phyloP scores from a whole-genome alignment of 768 basidiomycete genomes.

The Mrakia frigida region DNA sequence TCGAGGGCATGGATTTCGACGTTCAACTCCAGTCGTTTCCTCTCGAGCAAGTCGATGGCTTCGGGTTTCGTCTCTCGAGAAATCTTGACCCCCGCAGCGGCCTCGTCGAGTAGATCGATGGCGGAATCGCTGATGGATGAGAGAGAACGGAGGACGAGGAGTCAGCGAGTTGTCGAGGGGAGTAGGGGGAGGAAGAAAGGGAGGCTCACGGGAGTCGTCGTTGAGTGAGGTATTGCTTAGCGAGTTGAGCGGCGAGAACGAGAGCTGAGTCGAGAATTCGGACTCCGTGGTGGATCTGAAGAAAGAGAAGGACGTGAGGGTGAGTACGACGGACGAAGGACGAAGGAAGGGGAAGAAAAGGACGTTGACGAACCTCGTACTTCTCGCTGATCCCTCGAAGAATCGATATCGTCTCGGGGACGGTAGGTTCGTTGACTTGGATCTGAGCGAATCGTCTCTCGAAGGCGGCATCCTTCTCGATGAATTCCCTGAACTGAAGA shows the following conservation, averaged over 20 bases:
- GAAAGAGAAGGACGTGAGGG: background rate
- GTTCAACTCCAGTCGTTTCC: slow-evolving; percentile 81
- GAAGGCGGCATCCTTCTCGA: slow-evolving; percentile 78
- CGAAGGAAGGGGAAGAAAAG: background rate
- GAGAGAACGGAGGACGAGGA: no score
- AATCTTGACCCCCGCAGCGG: slow-evolving; percentile 75
- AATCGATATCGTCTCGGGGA: slow-evolving; percentile 85
- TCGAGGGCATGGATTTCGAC: slow-evolving; percentile 92
- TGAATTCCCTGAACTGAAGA: slow-evolving; percentile 51
- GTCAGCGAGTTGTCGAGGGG: no score
- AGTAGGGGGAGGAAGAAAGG: no score
- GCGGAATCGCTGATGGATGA: no score
- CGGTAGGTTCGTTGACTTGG: slow-evolving; percentile 81
- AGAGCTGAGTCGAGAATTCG: slow-evolving; percentile 81
- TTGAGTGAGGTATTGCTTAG: slow-evolving; percentile 84
- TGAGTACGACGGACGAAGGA: background rate
- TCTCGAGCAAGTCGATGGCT: slow-evolving; percentile 82
- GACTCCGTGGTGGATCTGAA: slow-evolving; percentile 54
- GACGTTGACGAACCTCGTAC: slow-evolving; percentile 62
- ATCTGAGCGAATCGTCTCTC: slow-evolving; percentile 92
- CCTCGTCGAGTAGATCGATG: slow-evolving; percentile 88
- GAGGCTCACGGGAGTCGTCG: slow-evolving; percentile 68
- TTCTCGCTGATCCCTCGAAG: slow-evolving; percentile 90
- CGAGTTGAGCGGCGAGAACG: slow-evolving; percentile 82
- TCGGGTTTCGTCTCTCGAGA: slow-evolving; percentile 93